phyloP scores from a whole-genome alignment of 2,329 filamentous ascomycete genomes.

The Microsporum canis region DNA sequence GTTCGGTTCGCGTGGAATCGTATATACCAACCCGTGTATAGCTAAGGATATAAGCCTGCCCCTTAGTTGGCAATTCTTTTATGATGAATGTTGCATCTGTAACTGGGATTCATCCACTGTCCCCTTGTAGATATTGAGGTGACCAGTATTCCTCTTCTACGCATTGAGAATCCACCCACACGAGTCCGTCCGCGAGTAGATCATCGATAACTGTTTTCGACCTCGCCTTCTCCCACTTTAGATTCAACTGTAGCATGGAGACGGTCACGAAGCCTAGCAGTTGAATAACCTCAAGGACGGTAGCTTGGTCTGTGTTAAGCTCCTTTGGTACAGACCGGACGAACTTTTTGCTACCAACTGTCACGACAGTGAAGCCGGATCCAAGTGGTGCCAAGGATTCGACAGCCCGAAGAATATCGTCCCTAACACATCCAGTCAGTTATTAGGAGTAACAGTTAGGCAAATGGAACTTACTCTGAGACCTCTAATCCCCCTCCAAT shows the following conservation, averaged over 20 bases:
- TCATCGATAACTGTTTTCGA: constrained; percentile 88
- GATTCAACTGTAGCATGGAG: constrained; percentile 75
- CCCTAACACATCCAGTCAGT: constrained; percentile 35
- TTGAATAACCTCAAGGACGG: constrained; percentile 82
- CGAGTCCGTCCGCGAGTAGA: constrained; percentile 72
- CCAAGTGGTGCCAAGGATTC: constrained; percentile 77
- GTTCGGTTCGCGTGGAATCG: too few relatives aligned
- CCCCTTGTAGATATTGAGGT: constrained; percentile 35
- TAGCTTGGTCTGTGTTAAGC: constrained; percentile 85
- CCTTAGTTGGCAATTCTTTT: neutral
- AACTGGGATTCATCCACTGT: constrained; percentile 25
- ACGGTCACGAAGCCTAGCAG: constrained; percentile 81
- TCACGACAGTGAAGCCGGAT: constrained; percentile 73
- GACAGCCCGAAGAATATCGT: constrained; percentile 84
- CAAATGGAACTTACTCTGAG: constrained; percentile 50
- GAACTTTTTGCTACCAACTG: constrained; percentile 72
- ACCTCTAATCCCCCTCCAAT: constrained; percentile 67
- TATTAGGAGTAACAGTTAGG: neutral
- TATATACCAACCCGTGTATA: neutral
- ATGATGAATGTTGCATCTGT: too few relatives aligned
- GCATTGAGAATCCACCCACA: constrained; percentile 85
- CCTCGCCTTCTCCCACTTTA: constrained; percentile 72
- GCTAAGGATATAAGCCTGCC: neutral
- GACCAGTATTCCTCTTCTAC: constrained; percentile 88
- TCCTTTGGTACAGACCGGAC: constrained; percentile 91